Conservation (phyloP, 176 grass and related monocot species). For the Aegilops tauschii region DNA sequence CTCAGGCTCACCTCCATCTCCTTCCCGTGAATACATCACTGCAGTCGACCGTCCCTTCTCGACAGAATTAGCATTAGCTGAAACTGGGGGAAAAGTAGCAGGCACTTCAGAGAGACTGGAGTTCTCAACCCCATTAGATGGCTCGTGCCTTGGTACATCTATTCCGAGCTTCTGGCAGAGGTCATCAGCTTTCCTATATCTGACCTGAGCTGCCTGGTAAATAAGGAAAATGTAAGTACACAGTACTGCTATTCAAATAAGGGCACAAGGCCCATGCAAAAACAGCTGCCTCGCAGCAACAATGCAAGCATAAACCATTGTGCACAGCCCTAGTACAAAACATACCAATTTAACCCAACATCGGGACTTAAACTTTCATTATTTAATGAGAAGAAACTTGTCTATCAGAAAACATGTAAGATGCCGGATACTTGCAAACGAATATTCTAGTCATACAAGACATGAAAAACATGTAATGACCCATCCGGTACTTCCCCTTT, state of each 20-base stretch:
- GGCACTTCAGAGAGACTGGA: conserved; percentile 19
- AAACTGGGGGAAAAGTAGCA: conserved; percentile 25
- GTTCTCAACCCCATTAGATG: conserved; percentile 23
- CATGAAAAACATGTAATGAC: not conserved
- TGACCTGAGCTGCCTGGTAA: conserved; percentile 58
- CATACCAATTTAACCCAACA: not conserved
- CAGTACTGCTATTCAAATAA: not conserved
- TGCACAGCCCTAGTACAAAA: conserved; percentile 10
- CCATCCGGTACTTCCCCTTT: not conserved
- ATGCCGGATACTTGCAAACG: not conserved
- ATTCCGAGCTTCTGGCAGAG: conserved; percentile 40
- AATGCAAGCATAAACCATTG: not conserved
- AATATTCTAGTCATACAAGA: conserved; percentile 2
- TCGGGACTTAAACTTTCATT: not conserved
- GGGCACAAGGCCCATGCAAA: not conserved
- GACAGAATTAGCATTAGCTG: conserved; percentile 25
- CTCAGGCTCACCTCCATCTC: conserved; percentile 30
- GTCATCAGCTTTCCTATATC: conserved; percentile 48
- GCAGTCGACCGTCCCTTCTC: conserved; percentile 39
- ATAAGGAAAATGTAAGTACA: conserved; percentile 33
- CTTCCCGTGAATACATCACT: conserved; percentile 33
- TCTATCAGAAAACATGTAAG: conserved; percentile 3
- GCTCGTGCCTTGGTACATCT: conserved; percentile 17
- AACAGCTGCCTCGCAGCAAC: not conserved
- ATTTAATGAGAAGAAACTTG: conserved; percentile 12